Percentiles rank a stretch among this genome's conserved stretches.
phyloP scores from a whole-genome alignment of 31 red algal genomes.

The Porphyra umbilicalis region DNA sequence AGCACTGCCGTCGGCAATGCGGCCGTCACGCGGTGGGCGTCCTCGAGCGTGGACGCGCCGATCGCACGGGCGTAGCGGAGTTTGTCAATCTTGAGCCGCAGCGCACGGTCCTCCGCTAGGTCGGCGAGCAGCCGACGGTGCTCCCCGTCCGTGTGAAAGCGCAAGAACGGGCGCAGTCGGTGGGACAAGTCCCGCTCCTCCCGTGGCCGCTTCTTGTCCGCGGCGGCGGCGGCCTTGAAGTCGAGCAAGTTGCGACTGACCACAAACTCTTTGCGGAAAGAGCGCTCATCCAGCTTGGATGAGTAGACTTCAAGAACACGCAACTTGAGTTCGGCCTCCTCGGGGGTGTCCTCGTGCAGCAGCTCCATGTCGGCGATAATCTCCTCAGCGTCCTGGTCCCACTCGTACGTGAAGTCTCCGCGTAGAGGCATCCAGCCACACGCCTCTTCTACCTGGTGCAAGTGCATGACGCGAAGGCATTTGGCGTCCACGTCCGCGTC shows the following conservation, averaged over 20 bases:
- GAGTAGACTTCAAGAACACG: conserved; percentile 51
- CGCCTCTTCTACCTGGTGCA: conserved; percentile 82
- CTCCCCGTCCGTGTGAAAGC: conserved; percentile 4
- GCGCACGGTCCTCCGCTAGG: neutral
- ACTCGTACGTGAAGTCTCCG: conserved; percentile 82
- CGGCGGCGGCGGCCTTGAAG: conserved; percentile 10
- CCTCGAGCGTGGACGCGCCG: neutral
- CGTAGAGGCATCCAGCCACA: conserved; percentile 72
- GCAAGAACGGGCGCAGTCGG: conserved; percentile 12
- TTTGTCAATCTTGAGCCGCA: neutral
- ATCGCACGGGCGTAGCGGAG: neutral
- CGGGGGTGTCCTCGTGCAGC: conserved; percentile 22
- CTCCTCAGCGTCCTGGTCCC: conserved; percentile 72
- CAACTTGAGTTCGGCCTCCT: conserved; percentile 44
- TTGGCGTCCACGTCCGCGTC: conserved; percentile 68
- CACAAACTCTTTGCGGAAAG: conserved; percentile 53
- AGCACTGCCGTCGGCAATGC: neutral
- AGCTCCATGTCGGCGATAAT: conserved; percentile 71
- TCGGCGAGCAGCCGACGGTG: neutral
- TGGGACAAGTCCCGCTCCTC: conserved; percentile 38
- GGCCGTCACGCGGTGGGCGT: neutral
- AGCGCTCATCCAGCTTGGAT: conserved; percentile 47
- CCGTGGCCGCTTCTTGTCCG: neutral
- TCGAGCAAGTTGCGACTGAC: conserved; percentile 43
- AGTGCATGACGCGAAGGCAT: conserved; percentile 87